Conservation (phyloP, 169 alveolate genomes). For the Cryptosporidium baileyi region DNA sequence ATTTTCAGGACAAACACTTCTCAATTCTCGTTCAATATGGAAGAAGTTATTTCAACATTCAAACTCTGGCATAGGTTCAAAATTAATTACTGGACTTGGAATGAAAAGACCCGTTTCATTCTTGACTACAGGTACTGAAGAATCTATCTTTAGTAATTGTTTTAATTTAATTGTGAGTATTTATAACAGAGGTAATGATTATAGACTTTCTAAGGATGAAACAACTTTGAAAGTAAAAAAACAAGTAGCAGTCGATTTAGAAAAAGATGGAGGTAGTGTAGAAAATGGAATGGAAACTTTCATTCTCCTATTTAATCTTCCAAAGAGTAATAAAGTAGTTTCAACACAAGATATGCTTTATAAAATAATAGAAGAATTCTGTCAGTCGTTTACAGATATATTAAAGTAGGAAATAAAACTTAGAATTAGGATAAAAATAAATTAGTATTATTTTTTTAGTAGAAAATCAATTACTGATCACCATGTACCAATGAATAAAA, state of each 20-base stretch:
- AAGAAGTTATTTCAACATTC: not conserved
- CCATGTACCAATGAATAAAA: conserved; percentile 56
- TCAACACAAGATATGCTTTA: not conserved
- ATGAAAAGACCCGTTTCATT: not conserved
- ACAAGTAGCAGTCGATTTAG: not conserved
- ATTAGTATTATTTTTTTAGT: not conserved
- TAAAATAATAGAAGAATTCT: not conserved
- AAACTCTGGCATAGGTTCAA: conserved; percentile 28
- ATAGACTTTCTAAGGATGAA: not conserved
- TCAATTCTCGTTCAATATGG: conserved; percentile 13
- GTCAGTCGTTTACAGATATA: not conserved
- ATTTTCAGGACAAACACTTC: not conserved
- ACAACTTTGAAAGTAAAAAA: not conserved
- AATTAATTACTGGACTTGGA: not conserved
- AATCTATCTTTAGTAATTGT: not conserved
- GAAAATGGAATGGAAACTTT: not conserved
- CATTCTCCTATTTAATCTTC: not conserved
- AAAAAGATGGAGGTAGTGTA: not conserved
- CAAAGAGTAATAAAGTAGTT: not conserved
- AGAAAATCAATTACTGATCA: not conserved
- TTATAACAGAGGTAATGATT: not conserved
- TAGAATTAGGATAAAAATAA: not conserved
- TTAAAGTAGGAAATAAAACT: too few relatives aligned
- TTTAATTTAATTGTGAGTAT: not conserved
- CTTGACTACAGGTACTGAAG: not conserved